Conservation (phyloP, 202 grass and related monocot species). For the Setaria viridis region DNA sequence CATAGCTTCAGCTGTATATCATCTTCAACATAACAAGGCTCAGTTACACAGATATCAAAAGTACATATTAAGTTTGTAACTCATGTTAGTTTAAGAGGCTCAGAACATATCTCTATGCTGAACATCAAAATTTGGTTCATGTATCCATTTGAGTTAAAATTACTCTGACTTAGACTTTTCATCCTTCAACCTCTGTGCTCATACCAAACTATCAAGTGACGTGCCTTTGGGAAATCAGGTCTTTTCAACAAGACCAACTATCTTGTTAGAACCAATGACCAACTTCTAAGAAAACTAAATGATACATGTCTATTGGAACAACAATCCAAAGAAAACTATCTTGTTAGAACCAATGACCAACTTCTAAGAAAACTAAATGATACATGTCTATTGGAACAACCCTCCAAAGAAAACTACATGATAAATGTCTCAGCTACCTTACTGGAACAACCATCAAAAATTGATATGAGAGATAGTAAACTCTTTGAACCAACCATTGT, state of each 20-base stretch:
- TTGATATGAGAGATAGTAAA: background rate
- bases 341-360: background rate
- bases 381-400: too few relatives aligned
- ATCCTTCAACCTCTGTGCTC: background rate
- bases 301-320: background rate
- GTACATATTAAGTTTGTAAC: background rate
- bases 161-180: background rate
- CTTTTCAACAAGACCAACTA: background rate
- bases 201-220: background rate
- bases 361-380: background rate
- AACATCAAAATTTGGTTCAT: background rate
- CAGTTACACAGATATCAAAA: constrained; percentile 1
- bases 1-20: background rate
- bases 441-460: background rate
- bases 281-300: constrained; percentile 11
- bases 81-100: constrained; percentile 1
- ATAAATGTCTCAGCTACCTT: background rate
- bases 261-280: background rate
- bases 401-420: background rate
- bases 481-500: background rate
- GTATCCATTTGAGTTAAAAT: background rate
- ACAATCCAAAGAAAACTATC: background rate
- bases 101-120: background rate
- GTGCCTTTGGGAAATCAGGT: background rate
- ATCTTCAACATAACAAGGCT: background rate